phyloP scores from a whole-genome alignment of 1,139 yeast genomes.

The Saccharomycopsis crataegensis region DNA sequence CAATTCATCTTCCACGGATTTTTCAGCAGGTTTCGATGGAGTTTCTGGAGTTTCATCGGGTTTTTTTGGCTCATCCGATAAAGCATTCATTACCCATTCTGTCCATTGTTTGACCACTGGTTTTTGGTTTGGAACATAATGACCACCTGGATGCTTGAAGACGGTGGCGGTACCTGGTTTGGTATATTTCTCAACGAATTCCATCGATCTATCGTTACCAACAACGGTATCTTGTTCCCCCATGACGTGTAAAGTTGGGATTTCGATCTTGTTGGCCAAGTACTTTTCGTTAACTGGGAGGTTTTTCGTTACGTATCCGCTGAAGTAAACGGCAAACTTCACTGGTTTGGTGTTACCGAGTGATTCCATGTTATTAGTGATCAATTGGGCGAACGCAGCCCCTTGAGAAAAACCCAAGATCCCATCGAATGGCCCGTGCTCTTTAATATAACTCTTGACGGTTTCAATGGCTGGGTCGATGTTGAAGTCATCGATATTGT shows the following conservation, averaged over 20 bases:
- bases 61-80: not conserved
- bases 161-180: conserved; percentile 36
- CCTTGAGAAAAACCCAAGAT: conserved; percentile 92
- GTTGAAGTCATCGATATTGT: conserved; percentile 34
- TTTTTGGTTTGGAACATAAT: conserved; percentile 58
- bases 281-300: conserved; percentile 25
- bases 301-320: conserved; percentile 52
- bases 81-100: conserved; percentile 14
- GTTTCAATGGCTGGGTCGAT: conserved; percentile 42
- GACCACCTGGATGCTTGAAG: conserved; percentile 76
- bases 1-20: conserved; percentile 27
- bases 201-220: conserved; percentile 42
- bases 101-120: conserved; percentile 18
- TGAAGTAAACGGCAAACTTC: conserved; percentile 42
- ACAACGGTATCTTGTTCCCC: conserved; percentile 47
- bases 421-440: conserved; percentile 85
- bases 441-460: conserved; percentile 48
- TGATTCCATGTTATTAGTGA: conserved; percentile 40
- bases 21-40: not conserved
- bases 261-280: conserved; percentile 32
- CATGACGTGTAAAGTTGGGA: conserved; percentile 67
- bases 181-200: conserved; percentile 39
- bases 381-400: conserved; percentile 68
- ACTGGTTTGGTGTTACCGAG: conserved; percentile 32
- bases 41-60: too few species aligned